Evolutionary conservation across 192 early-diverging fungal species (phyloP).

Genomic region (Mortierella claussenii): DNA sequence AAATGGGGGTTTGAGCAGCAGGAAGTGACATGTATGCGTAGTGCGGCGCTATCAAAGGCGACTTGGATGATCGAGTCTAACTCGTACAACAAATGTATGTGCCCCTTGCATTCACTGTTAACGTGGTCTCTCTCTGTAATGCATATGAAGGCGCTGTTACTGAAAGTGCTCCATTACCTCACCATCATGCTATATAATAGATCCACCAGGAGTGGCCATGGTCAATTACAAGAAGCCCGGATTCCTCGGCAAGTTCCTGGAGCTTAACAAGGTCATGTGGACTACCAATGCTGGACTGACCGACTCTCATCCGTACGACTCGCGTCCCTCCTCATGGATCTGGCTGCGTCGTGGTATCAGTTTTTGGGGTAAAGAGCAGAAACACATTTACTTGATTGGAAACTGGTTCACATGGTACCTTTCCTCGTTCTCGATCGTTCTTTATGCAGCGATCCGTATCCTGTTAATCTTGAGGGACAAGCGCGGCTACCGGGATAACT

Average conservation of each 20-base stretch:
- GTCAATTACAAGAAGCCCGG: conserved; percentile 72
- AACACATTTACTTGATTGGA: conserved; percentile 90
- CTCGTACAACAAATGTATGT: conserved; percentile 58
- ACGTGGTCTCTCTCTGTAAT: conserved; percentile 13
- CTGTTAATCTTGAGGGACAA: conserved; percentile 67
- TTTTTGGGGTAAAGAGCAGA: conserved; percentile 80
- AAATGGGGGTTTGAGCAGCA: conserved; percentile 94
- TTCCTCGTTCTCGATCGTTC: conserved; percentile 66
- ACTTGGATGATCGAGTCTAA: conserved; percentile 85
- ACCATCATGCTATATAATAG: conserved; percentile 27
- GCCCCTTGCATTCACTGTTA: not conserved
- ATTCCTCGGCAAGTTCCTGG: conserved; percentile 88
- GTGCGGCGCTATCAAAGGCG: conserved; percentile 70
- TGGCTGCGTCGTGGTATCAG: conserved; percentile 88
- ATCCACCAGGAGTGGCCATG: conserved; percentile 64
- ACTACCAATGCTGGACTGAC: conserved; percentile 88
- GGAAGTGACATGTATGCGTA: conserved; percentile 94
- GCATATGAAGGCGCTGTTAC: not conserved
- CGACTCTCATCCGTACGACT: conserved; percentile 93
- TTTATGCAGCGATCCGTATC: conserved; percentile 68
- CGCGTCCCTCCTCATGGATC: conserved; percentile 89
- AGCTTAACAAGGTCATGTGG: conserved; percentile 92
- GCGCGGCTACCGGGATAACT: conserved; percentile 62
- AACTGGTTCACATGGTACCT: conserved; percentile 92
- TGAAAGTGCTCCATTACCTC: not conserved